Base-by-base conservation (phyloP, 257 asterid genomes). In the Solanum corneliomulleri region DNA sequence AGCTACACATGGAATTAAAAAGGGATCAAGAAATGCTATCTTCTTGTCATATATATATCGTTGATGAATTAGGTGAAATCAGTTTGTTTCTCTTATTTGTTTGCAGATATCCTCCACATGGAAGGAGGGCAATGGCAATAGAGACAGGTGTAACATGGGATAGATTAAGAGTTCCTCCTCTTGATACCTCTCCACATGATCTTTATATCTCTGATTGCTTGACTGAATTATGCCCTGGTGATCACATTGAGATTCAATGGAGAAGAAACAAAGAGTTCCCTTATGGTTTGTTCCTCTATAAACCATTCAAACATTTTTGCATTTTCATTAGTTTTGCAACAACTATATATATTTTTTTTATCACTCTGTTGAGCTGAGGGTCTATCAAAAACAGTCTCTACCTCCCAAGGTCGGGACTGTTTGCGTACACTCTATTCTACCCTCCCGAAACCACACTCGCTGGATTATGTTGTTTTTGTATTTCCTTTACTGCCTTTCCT, bases 171-270 rank as follows among this genome's bases (percentile, higher is more conserved):
- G 93, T 97, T 60, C 92, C 98, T 20, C 94, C 92, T 9, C 87
- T 93, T 37, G 96, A 93, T 47, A 91, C 93, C 42, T 90, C 93
- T 35, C 94, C 98, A 0, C 93, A 93, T 66, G 88, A 92, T 89
- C 98, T 96, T 90, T 95, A 93, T 49, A 74, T 91, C 85, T 95
- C 98, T 16, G 95, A 92, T 87, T 93, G 98, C 86, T 89, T 96
- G 81, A 71, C 92, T 56, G 98, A 96, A 81, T 87, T 96, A 85
- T 90, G 83, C 27, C 99, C 99, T 1, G 98, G 93, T 14, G 96
- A 96, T 92, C 96, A 93, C 78, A 91, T 96, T 33, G 99, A 96
- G 84, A 95, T 96, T 87, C 99, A 96, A 74, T 96, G 99, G 99
- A 93, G 99, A 89, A 90, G 97, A 89, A 95, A 93, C 92, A 94